These are phyloP conservation scores for Euclidium syriacum DNA, from an alignment of 345 rosid species.

Conservation along the genomic window DNA sequence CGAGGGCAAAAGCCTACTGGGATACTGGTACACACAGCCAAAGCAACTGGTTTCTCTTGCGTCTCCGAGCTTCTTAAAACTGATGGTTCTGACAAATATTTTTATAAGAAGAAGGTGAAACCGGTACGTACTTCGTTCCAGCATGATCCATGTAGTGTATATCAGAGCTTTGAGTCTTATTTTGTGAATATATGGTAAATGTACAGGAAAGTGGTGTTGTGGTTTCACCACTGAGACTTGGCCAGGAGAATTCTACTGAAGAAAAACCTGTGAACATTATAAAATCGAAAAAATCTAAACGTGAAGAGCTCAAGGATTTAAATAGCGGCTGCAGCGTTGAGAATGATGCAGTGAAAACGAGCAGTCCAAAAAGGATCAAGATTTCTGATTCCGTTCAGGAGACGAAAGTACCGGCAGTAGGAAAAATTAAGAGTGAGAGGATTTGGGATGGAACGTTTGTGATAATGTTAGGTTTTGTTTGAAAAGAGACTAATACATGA, in stretches of 20 bases:
- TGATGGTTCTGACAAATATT: slow-evolving; percentile 37
- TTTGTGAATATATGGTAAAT: slow-evolving; percentile 15
- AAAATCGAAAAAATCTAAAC: not conserved
- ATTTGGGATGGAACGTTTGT: not conserved
- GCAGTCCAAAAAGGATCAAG: slow-evolving; percentile 18
- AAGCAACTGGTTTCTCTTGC: slow-evolving; percentile 60
- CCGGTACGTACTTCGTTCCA: slow-evolving; percentile 23
- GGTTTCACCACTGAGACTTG: slow-evolving; percentile 35
- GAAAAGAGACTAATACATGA: not conserved
- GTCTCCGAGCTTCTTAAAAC: slow-evolving; percentile 58
- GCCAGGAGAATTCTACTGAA: slow-evolving; percentile 55
- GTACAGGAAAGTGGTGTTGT: slow-evolving; percentile 30
- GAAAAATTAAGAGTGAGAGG: slow-evolving; percentile 11
- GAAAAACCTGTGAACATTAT: slow-evolving; percentile 6
- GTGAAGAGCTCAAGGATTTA: slow-evolving; percentile 37
- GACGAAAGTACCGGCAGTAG: slow-evolving; percentile 10
- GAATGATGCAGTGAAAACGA: slow-evolving; percentile 20
- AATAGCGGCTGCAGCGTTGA: slow-evolving; percentile 19
- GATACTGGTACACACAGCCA: slow-evolving; percentile 52
- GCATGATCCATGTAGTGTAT: slow-evolving; percentile 28
- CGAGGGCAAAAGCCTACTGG: slow-evolving; percentile 75
- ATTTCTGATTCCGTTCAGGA: slow-evolving; percentile 14
- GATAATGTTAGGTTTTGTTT: not conserved
- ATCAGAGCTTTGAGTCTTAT: not conserved
- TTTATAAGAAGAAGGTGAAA: slow-evolving; percentile 17